Conservation (phyloP, 148 eudicot genomes). For the Limonium bicolor region DNA sequence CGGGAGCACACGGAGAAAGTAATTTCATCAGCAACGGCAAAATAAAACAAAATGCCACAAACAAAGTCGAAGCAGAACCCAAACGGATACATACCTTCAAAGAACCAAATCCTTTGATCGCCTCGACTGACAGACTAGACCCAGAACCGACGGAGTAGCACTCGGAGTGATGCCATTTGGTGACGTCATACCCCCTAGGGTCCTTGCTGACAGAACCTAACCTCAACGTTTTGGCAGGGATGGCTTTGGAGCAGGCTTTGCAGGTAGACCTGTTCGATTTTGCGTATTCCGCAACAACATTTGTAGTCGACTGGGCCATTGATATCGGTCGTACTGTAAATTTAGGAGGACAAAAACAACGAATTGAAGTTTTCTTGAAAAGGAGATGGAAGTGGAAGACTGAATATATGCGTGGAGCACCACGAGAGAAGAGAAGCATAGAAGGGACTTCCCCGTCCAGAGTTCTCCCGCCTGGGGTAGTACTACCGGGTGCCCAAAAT, state of each 20-base stretch:
- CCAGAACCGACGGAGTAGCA: conserved; percentile 30
- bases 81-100: conserved; percentile 33
- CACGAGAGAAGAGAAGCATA: no score
- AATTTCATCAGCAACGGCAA: background rate
- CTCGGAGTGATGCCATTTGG: conserved; percentile 64
- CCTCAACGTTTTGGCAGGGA: conserved; percentile 28
- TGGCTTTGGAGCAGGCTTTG: conserved; percentile 43
- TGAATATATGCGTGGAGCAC: no score
- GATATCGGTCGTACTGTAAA: background rate
- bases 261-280: conserved; percentile 59
- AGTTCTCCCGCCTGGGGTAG: no score
- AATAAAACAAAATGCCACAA: no score
- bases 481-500: no score
- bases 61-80: background rate
- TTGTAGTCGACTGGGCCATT: conserved; percentile 14
- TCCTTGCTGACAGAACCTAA: conserved; percentile 42
- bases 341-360: no score
- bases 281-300: conserved; percentile 61
- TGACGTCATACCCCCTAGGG: conserved; percentile 37
- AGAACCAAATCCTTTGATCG: conserved; percentile 40
- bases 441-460: no score
- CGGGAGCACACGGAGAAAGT: no score
- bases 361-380: no score
- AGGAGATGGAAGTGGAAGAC: no score
- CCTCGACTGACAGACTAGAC: conserved; percentile 21